These are phyloP conservation scores for Euptelea pleiosperma DNA, from an alignment of 164 flowering plant species.

Conservation along the genomic window DNA sequence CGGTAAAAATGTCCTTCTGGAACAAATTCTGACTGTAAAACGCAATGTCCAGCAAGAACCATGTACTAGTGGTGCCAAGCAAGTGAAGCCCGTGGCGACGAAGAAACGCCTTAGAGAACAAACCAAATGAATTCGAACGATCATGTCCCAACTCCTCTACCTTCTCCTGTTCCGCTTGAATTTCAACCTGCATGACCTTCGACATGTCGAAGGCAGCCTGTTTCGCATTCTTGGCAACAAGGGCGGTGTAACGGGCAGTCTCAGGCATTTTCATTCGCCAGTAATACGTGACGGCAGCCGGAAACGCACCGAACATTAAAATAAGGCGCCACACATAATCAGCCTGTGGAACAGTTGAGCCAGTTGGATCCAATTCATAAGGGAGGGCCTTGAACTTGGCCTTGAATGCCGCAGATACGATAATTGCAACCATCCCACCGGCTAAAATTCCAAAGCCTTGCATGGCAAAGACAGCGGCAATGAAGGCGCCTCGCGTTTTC, in stretches of 20 bases:
- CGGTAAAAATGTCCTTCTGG: conserved; percentile 32
- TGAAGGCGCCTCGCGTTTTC: conserved; percentile 37
- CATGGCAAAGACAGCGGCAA: conserved; percentile 42
- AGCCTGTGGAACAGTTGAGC: conserved; percentile 30
- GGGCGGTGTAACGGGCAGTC: conserved; percentile 48
- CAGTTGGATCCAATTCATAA: conserved; percentile 5
- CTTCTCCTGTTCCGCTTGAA: conserved; percentile 31
- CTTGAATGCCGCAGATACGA: conserved; percentile 25
- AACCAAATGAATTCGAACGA: conserved; percentile 18
- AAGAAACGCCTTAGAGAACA: conserved; percentile 28
- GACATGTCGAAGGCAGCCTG: conserved; percentile 43
- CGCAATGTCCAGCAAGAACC: conserved; percentile 45
- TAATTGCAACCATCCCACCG: conserved; percentile 34
- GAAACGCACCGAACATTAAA: conserved; percentile 42
- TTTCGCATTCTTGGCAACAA: conserved; percentile 38
- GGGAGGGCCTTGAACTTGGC: conserved; percentile 13
- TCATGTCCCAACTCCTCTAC: conserved; percentile 3
- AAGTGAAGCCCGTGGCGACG: conserved; percentile 34
- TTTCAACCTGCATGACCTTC: conserved; percentile 31
- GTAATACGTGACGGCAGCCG: conserved; percentile 38
- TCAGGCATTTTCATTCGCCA: conserved; percentile 53
- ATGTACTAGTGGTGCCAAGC: conserved; percentile 33
- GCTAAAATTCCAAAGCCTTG: conserved; percentile 38
- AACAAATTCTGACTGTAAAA: conserved; percentile 39
- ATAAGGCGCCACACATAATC: conserved; percentile 41